These are phyloP conservation scores for Casuarina glauca DNA, from an alignment of 306 rosid species.

Conservation along the genomic window DNA sequence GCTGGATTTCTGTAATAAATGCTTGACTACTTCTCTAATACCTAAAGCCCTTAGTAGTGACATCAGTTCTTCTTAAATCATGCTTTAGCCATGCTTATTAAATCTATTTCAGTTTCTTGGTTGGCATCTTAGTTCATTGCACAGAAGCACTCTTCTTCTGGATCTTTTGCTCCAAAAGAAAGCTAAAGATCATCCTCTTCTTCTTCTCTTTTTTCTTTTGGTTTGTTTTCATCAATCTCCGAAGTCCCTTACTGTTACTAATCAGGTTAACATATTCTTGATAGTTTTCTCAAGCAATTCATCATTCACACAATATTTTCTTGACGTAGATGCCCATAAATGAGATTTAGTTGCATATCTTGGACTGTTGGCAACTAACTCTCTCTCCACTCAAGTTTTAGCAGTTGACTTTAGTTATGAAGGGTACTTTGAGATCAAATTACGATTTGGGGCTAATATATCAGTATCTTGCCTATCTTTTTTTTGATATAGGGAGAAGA, in stretches of 20 bases:
- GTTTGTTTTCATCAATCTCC: not conserved
- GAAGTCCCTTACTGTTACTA: not conserved
- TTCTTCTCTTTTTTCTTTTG: not conserved
- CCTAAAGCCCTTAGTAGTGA: not conserved
- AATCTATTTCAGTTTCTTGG: not conserved
- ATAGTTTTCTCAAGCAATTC: not conserved
- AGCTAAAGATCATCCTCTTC: not conserved
- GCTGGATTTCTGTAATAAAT: not conserved
- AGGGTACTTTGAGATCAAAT: not conserved
- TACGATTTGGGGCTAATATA: constrained; percentile 13
- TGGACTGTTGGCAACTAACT: not conserved
- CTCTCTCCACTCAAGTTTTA: not conserved
- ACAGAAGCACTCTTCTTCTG: not conserved
- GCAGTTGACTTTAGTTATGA: not conserved
- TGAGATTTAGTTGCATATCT: not conserved
- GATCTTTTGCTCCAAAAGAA: not conserved
- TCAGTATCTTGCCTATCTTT: constrained; percentile 15
- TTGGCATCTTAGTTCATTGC: not conserved
- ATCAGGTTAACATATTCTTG: not conserved
- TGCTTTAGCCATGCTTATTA: constrained; percentile 4
- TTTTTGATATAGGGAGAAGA: constrained; percentile 77
- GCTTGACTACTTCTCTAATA: not conserved
- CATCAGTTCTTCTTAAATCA: constrained; percentile 3
- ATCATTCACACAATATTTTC: not conserved
- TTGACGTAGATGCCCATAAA: not conserved